A percentile compares a stretch with the other conserved stretches of the same genome.
phyloP scores from a whole-genome alignment of 1,284 basidiomycete genomes.

The Flammula alnicola region DNA sequence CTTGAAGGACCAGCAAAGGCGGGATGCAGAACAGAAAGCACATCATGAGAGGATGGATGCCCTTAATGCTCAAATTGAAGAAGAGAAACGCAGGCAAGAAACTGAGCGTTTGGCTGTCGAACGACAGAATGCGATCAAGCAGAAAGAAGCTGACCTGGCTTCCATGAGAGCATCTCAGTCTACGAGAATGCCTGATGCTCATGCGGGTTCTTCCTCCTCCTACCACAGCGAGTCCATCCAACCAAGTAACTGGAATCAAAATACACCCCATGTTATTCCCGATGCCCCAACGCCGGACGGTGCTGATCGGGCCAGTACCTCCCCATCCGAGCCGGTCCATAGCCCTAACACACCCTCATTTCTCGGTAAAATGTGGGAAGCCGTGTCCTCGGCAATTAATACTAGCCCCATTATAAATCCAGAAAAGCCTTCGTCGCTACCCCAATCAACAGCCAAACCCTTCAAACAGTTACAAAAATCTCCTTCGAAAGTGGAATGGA shows the following conservation, averaged over 20 bases:
- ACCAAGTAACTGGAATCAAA: too few relatives aligned
- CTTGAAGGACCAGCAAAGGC: neutral
- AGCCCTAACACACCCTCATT: neutral
- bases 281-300: too few relatives aligned
- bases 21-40: conserved; percentile 8
- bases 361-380: neutral
- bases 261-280: too few relatives aligned
- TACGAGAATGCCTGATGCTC: too few relatives aligned
- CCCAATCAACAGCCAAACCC: neutral
- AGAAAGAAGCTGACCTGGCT: conserved; percentile 30
- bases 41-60: conserved; percentile 25
- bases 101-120: conserved; percentile 19
- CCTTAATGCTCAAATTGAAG: conserved; percentile 25
- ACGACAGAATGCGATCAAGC: conserved; percentile 20
- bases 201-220: too few relatives aligned
- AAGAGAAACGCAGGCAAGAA: conserved; percentile 14
- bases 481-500: conserved; percentile 46
- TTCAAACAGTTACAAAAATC: conserved; percentile 26
- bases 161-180: conserved; percentile 21
- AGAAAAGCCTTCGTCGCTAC: neutral
- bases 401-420: too few relatives aligned
- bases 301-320: too few relatives aligned
- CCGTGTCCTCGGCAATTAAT: neutral
- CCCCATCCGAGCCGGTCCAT: neutral
- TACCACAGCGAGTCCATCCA: neutral